A percentile compares a stretch with the other conserved stretches of the same genome.
These are phyloP conservation scores for Wallacemonas collosoma DNA, from an alignment of 208 protist genomes.

Conservation along the genomic window DNA sequence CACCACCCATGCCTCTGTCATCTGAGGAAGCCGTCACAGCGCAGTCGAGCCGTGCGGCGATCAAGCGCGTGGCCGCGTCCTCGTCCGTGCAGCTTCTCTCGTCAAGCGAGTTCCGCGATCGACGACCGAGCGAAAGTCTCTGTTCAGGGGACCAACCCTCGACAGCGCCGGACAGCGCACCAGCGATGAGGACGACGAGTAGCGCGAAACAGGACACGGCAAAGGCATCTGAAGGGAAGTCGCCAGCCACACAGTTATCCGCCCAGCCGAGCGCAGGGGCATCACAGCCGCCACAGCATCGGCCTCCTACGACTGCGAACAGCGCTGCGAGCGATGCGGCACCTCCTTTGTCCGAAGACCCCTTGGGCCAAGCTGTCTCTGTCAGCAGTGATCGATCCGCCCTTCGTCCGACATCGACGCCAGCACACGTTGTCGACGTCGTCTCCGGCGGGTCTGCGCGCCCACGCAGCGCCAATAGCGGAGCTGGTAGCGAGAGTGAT, in stretches of 20 bases:
- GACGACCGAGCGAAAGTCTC: not conserved
- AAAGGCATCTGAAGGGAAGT: not conserved
- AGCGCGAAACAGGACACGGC: not conserved
- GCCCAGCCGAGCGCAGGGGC: too few species aligned
- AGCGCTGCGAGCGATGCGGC: not conserved
- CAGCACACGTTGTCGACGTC: not conserved
- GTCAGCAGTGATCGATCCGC: not conserved
- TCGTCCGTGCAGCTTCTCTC: not conserved
- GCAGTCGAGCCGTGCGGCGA: not conserved
- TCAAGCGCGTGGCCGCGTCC: not conserved
- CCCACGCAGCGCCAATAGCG: too few species aligned
- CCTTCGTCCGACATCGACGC: too few species aligned
- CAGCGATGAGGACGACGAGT: not conserved
- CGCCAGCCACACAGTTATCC: too few species aligned
- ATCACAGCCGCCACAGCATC: too few species aligned
- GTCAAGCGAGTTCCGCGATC: constrained; percentile 4
- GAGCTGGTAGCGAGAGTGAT: not conserved
- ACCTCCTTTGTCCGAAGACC: constrained; percentile 4
- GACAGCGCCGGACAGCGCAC: too few species aligned
- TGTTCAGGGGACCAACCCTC: too few species aligned
- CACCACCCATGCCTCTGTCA: not conserved
- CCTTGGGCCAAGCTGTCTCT: not conserved
- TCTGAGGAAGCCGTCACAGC: not conserved
- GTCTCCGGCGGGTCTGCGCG: not conserved
- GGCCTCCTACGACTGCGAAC: too few species aligned